These are phyloP conservation scores for Colletotrichum sp. DNA, from an alignment of 2,329 filamentous ascomycete genomes.

Conservation along the genomic window DNA sequence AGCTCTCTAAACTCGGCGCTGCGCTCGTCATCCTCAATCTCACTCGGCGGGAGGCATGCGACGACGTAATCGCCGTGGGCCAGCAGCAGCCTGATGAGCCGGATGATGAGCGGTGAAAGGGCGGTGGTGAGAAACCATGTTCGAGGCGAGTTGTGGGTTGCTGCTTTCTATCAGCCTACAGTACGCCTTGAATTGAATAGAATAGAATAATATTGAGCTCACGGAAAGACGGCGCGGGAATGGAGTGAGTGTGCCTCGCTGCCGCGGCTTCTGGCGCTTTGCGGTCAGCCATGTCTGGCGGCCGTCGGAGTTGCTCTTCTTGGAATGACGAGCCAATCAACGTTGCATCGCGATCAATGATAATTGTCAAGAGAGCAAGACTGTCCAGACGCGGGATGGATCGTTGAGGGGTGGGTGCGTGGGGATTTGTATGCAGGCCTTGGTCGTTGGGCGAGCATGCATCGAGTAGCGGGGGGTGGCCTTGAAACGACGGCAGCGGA, in stretches of 20 bases:
- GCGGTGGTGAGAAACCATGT: slow-evolving; percentile 94
- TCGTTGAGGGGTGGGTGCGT: neutral
- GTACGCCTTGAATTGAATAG: slow-evolving; percentile 32
- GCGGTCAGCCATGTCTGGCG: slow-evolving; percentile 19
- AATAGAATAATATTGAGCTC: slow-evolving; percentile 37
- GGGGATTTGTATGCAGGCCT: neutral
- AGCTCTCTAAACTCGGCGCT: slow-evolving; percentile 82
- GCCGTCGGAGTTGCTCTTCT: neutral
- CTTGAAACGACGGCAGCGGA: neutral
- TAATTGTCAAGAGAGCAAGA: neutral
- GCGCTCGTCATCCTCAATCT: slow-evolving; percentile 78
- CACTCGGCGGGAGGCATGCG: slow-evolving; percentile 78
- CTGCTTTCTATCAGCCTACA: slow-evolving; percentile 38
- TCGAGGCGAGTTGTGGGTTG: slow-evolving; percentile 75
- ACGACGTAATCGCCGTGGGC: slow-evolving; percentile 92
- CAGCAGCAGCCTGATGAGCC: slow-evolving; percentile 80
- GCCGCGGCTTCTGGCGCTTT: slow-evolving; percentile 16
- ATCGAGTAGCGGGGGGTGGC: neutral
- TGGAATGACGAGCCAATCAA: neutral
- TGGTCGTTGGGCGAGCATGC: neutral
- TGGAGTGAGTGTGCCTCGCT: slow-evolving; percentile 32
- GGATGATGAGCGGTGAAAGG: slow-evolving; percentile 83
- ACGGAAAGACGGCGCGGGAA: slow-evolving; percentile 58
- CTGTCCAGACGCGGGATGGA: neutral
- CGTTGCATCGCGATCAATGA: neutral